phyloP scores from a whole-genome alignment of 441 rosid species.

The Adansonia rubrostipa region DNA sequence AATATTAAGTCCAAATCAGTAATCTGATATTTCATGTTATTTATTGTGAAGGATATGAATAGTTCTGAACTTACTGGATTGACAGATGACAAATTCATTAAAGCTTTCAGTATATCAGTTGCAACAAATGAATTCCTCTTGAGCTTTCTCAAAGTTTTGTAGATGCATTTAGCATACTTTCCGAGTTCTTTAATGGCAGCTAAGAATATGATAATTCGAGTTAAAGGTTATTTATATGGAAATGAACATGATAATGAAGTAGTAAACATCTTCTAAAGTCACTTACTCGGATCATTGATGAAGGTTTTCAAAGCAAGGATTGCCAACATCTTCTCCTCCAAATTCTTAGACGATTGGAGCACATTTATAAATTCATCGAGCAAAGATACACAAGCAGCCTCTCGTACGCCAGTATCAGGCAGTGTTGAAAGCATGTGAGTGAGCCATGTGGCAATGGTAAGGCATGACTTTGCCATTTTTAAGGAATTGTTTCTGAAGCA shows the following conservation, averaged over 20 bases:
- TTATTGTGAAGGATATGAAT: not conserved
- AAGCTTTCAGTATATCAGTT: constrained; percentile 60
- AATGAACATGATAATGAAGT: not conserved
- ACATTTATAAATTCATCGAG: constrained; percentile 60
- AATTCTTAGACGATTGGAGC: constrained; percentile 65
- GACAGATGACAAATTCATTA: constrained; percentile 60
- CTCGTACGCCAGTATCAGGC: constrained; percentile 59
- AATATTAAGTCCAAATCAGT: not conserved
- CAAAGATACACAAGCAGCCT: constrained; percentile 52
- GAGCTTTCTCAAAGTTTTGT: constrained; percentile 55
- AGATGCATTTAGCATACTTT: constrained; percentile 60
- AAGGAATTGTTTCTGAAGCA: constrained; percentile 66
- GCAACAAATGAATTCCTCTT: constrained; percentile 51
- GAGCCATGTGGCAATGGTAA: constrained; percentile 63
- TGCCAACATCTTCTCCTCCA: constrained; percentile 69
- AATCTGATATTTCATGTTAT: not conserved
- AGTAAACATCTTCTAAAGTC: not conserved
- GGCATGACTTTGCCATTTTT: constrained; percentile 60
- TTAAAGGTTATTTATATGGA: not conserved
- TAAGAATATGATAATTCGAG: constrained; percentile 26
- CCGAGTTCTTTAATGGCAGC: constrained; percentile 62
- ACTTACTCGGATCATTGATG: constrained; percentile 51
- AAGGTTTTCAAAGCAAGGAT: constrained; percentile 65
- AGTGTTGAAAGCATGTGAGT: constrained; percentile 58
- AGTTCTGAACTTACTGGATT: constrained; percentile 55